Conservation (phyloP, 345 rosid genomes). For the Acer saccharum region DNA sequence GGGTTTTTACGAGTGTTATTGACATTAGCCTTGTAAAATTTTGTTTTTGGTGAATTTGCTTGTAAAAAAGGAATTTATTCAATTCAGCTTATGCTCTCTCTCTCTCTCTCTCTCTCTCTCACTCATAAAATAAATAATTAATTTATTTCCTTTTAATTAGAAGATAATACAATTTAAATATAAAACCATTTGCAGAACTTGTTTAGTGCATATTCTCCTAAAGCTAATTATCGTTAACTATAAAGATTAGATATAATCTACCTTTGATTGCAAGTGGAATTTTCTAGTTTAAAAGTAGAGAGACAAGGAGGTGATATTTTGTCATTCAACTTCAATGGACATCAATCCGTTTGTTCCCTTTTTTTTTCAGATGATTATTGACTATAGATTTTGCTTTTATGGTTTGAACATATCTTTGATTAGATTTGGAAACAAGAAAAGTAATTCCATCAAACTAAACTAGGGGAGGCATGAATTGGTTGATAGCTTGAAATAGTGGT, state of each 20-base stretch:
- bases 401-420: slow-evolving; percentile 8
- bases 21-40: slow-evolving; percentile 10
- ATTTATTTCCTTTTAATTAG: too few relatives aligned
- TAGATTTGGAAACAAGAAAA: neutral
- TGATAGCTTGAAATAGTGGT: slow-evolving; percentile 17
- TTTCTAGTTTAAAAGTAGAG: too few relatives aligned
- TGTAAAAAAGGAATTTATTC: slow-evolving; percentile 6
- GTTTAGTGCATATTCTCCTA: too few relatives aligned
- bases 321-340: neutral
- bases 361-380: neutral
- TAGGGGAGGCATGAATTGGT: slow-evolving; percentile 18
- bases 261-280: too few relatives aligned
- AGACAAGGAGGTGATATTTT: neutral
- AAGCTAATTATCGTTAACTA: too few relatives aligned
- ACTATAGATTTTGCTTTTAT: neutral
- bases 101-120: too few relatives aligned
- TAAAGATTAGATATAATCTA: too few relatives aligned
- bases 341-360: neutral
- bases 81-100: neutral
- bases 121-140: too few relatives aligned
- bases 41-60: slow-evolving; percentile 11
- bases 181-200: too few relatives aligned
- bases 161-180: too few relatives aligned
- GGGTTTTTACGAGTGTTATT: neutral
- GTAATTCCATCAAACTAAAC: neutral